Percentiles rank a stretch among this genome's conserved stretches.
These are phyloP conservation scores for Amanita muscaria DNA, from an alignment of 768 basidiomycete genomes.

Conservation along the genomic window DNA sequence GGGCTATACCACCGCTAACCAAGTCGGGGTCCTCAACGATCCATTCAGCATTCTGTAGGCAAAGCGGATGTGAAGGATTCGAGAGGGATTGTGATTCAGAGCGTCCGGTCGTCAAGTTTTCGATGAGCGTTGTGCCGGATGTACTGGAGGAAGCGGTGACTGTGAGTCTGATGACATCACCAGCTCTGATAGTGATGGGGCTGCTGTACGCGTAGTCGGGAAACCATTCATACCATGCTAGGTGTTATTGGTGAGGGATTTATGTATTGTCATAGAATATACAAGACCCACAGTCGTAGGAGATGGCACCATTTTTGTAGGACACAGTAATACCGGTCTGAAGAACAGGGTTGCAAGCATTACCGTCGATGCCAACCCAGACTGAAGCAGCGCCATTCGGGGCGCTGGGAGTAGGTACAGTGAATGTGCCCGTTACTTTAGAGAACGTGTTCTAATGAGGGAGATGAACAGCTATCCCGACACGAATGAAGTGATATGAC, in stretches of 20 bases:
- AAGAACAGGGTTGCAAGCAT: neutral
- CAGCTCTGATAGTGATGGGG: neutral
- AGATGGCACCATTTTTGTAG: neutral
- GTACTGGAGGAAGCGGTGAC: neutral
- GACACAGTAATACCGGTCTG: neutral
- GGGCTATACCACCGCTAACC: conserved; percentile 3
- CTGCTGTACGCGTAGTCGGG: neutral
- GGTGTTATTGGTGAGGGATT: neutral
- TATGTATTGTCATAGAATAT: neutral
- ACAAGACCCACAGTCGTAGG: neutral
- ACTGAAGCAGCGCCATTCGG: too few species aligned
- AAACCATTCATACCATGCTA: conserved; percentile 1
- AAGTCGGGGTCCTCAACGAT: conserved; percentile 27
- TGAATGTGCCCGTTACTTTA: neutral
- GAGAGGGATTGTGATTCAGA: conserved; percentile 20
- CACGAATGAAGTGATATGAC: too few species aligned
- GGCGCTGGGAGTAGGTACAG: neutral
- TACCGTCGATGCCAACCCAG: neutral
- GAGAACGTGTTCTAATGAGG: neutral
- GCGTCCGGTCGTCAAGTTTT: neutral
- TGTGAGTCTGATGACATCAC: neutral
- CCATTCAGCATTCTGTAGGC: conserved; percentile 30
- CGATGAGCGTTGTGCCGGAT: neutral
- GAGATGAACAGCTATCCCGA: too few species aligned
- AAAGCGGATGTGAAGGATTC: conserved; percentile 20